phyloP scores from a whole-genome alignment of 257 asterid genomes.

The Solanum lignicaule region DNA sequence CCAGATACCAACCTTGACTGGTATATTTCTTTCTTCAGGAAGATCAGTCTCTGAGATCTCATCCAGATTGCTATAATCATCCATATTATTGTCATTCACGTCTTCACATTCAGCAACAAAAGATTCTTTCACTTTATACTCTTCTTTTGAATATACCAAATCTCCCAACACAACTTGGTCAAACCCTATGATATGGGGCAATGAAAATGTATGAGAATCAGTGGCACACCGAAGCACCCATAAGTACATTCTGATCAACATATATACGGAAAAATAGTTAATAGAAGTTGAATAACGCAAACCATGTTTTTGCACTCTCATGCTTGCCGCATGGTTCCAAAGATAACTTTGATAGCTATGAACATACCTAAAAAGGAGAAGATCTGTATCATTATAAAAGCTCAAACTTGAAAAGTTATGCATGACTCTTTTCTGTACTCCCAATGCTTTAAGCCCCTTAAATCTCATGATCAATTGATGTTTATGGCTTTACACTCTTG shows the following conservation, averaged over 20 bases:
- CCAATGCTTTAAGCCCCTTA: neutral
- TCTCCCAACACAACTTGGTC: constrained; percentile 72
- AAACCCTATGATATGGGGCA: constrained; percentile 38
- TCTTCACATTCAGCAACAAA: constrained; percentile 35
- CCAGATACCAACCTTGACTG: constrained; percentile 51
- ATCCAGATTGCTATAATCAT: constrained; percentile 28
- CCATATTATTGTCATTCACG: constrained; percentile 21
- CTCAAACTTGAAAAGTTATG: neutral
- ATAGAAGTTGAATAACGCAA: constrained; percentile 4
- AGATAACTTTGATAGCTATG: constrained; percentile 95
- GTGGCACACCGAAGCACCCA: neutral
- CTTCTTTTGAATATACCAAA: constrained; percentile 75
- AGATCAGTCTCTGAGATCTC: constrained; percentile 45
- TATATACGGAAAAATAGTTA: neutral
- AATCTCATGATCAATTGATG: neutral
- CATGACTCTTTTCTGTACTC: neutral
- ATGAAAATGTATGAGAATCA: neutral
- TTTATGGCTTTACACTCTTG: neutral
- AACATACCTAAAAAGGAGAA: constrained; percentile 63
- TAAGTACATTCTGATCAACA: neutral
- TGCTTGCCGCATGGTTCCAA: constrained; percentile 94
- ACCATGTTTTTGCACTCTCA: constrained; percentile 82
- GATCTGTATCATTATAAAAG: constrained; percentile 10
- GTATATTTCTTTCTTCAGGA: constrained; percentile 32
- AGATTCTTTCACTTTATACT: constrained; percentile 26